Base-by-base conservation (phyloP, 768 basidiomycete species). In the Tricholoma flavovirens region DNA sequence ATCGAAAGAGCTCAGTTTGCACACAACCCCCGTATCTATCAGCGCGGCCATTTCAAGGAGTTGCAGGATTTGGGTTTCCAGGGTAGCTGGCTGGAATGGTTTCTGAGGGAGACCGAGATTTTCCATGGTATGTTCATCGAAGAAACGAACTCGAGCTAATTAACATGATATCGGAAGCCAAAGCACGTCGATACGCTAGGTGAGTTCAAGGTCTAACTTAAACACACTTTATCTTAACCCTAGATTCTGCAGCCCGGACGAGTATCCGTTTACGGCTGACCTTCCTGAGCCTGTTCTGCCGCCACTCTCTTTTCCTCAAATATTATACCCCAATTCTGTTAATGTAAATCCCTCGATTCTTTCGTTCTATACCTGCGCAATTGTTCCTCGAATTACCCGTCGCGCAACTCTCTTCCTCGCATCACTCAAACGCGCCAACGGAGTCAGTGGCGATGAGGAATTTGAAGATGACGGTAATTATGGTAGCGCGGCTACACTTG, bases 1-100 rank as follows among this genome's bases (percentile, higher is more conserved):
- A 99, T 99, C 65, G 97, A 99, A 69, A 83, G 97, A 15, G 96
- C 95, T 0, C 96, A 98, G 68, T 99, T 98, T 66, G 93, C 93
- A 0, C 88, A 92, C 67, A 98, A 98, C 67, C 85, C 89, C 19
- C 82, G 80, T 58, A 95, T 97, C 56, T 99, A 99, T 73, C 77
- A 85, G 52, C 79, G 79, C 14, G 89, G 86, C 21, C 86, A 81
- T 1, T 91, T 98, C 73, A 70, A 83, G 33, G 90, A 95, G 71
- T 78, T 97, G 40, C 78, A 77, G 38, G 79, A 84, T 38, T 69
- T 84, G 30, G 87, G 86, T 0, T 95, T 93, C 69, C 65, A 81
- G 4, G 93, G 93, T 3, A 93, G 86, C 59, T 98, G 94, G 95
- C 77, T 99, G 3, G 90, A 98, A 57, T 99, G 97, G 97, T 95